Evolutionary conservation across 345 rosid species (phyloP).

Genomic region (Erodium maritimum): DNA sequence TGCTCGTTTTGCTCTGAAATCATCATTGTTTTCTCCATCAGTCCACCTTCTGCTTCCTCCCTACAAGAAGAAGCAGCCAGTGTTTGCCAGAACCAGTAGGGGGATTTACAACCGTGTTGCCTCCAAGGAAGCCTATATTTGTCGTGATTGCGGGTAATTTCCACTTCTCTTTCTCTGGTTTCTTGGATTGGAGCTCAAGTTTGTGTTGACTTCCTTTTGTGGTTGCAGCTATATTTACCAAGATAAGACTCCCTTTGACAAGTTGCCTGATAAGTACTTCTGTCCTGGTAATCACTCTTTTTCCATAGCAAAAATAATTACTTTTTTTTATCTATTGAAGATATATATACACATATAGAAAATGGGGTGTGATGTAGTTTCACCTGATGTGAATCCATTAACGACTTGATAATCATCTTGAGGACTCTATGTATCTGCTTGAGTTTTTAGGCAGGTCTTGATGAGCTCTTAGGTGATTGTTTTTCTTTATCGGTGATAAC

Average conservation of each 20-base stretch:
- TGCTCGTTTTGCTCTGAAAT: slow-evolving; percentile 33
- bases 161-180: background rate
- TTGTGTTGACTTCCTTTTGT: slow-evolving; percentile 1
- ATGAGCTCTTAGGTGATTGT: too few relatives aligned
- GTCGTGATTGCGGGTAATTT: slow-evolving; percentile 86
- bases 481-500: too few relatives aligned
- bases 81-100: slow-evolving; percentile 27
- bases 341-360: background rate
- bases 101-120: slow-evolving; percentile 69
- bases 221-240: slow-evolving; percentile 69
- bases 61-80: slow-evolving; percentile 7
- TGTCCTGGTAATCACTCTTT: slow-evolving; percentile 50
- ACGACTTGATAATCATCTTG: too few relatives aligned
- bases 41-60: slow-evolving; percentile 31
- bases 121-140: slow-evolving; percentile 77
- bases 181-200: background rate
- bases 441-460: too few relatives aligned
- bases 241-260: slow-evolving; percentile 83
- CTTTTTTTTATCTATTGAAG: too few relatives aligned
- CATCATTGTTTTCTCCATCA: slow-evolving; percentile 50
- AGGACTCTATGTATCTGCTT: too few relatives aligned
- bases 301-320: too few relatives aligned
- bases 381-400: too few relatives aligned
- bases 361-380: too few relatives aligned
- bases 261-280: slow-evolving; percentile 58